phyloP scores from a whole-genome alignment of 768 basidiomycete species.

The Rhizopogon sp. region DNA sequence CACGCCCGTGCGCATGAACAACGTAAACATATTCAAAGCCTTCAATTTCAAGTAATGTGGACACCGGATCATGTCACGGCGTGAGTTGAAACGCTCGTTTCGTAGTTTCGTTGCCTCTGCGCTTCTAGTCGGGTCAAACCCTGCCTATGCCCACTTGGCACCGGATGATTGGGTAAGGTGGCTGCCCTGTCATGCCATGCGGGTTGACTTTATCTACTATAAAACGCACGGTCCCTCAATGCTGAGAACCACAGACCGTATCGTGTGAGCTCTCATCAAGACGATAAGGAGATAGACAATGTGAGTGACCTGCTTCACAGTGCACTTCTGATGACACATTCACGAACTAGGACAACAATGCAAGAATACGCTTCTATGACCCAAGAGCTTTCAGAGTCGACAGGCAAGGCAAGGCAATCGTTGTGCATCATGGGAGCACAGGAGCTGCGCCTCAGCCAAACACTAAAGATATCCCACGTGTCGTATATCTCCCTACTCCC shows the following conservation, averaged over 20 bases:
- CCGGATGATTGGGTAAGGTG: background rate
- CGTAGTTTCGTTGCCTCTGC: background rate
- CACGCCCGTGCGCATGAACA: too few relatives aligned
- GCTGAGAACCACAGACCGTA: background rate
- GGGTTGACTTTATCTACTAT: background rate
- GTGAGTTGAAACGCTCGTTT: background rate
- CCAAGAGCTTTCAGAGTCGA: conserved; percentile 13
- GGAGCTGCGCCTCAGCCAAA: conserved; percentile 9
- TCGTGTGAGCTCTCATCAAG: background rate
- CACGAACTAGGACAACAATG: background rate
- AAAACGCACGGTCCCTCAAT: background rate
- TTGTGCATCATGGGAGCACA: conserved; percentile 16
- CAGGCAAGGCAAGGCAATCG: conserved; percentile 13
- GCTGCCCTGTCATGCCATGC: background rate
- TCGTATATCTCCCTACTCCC: conserved; percentile 17
- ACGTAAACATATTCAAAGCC: background rate
- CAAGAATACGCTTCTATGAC: conserved; percentile 5
- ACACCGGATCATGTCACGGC: too few relatives aligned
- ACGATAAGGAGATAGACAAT: background rate
- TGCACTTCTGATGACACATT: background rate
- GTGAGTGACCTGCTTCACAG: background rate
- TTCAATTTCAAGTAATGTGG: background rate
- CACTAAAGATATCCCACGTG: conserved; percentile 1
- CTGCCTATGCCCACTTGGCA: background rate
- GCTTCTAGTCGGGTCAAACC: background rate